phyloP scores from a whole-genome alignment of 805 yeast species.

The Jamesozyma jinghongensis region DNA sequence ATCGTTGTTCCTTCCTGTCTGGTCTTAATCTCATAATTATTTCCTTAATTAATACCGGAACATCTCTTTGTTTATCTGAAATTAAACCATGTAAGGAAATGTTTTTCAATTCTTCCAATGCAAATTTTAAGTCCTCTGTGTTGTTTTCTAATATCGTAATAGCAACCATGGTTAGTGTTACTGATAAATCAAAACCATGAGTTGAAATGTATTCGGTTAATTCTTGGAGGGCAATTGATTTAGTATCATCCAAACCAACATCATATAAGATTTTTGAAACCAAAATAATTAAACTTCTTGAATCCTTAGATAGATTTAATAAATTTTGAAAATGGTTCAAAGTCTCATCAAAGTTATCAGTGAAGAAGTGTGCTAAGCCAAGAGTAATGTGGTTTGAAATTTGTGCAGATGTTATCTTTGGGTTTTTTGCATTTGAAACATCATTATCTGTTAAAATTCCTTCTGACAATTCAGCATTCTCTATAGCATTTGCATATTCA shows the following conservation, averaged over 20 bases:
- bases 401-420: conserved; percentile 14
- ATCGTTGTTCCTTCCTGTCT: conserved; percentile 8
- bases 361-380: conserved; percentile 66
- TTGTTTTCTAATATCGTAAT: conserved; percentile 58
- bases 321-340: conserved; percentile 58
- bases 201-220: conserved; percentile 54
- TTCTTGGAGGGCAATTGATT: conserved; percentile 78
- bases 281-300: conserved; percentile 59
- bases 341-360: conserved; percentile 53
- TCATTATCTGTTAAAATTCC: conserved; percentile 39
- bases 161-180: conserved; percentile 72
- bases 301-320: conserved; percentile 46
- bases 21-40: conserved; percentile 36
- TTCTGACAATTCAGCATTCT: conserved; percentile 46
- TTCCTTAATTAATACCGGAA: conserved; percentile 51
- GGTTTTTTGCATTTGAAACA: conserved; percentile 4
- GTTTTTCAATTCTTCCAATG: conserved; percentile 54
- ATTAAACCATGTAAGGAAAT: conserved; percentile 40
- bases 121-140: conserved; percentile 46
- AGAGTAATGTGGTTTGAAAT: conserved; percentile 57
- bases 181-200: conserved; percentile 56
- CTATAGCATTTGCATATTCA: conserved; percentile 50
- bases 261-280: conserved; percentile 75
- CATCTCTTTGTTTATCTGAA: conserved; percentile 43
- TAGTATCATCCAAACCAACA: conserved; percentile 64